These are phyloP conservation scores for Silene conica DNA, from an alignment of 148 eudicot genomes.

Conservation along the genomic window DNA sequence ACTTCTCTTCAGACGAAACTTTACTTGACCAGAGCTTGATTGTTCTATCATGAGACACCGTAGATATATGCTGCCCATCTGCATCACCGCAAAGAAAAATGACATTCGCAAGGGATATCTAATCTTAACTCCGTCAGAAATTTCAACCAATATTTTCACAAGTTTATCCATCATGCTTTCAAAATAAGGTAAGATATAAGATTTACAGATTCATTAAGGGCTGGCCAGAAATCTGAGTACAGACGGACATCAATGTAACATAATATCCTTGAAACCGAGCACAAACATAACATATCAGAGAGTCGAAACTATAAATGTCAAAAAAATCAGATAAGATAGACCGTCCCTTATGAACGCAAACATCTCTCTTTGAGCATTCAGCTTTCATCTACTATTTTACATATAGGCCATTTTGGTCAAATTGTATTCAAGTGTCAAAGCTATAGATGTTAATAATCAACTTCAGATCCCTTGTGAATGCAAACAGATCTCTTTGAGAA, in stretches of 20 bases:
- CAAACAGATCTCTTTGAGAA: not conserved
- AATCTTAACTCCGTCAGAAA: not conserved
- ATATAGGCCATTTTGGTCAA: no score
- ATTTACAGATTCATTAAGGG: not conserved
- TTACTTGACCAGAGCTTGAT: slow-evolving; percentile 79
- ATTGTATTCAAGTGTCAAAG: no score
- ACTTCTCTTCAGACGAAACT: slow-evolving; percentile 44
- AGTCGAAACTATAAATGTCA: not conserved
- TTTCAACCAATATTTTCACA: not conserved
- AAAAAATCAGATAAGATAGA: not conserved
- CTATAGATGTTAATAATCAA: no score
- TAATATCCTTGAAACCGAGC: not conserved
- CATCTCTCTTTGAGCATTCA: not conserved
- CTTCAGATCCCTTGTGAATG: not conserved
- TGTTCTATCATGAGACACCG: slow-evolving; percentile 85
- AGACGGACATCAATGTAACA: not conserved
- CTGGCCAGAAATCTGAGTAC: not conserved
- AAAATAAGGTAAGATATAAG: not conserved
- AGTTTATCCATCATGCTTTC: not conserved
- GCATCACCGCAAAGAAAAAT: slow-evolving; percentile 25
- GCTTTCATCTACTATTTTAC: no score
- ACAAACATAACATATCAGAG: not conserved
- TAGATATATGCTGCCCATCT: slow-evolving; percentile 78
- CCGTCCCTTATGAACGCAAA: not conserved
- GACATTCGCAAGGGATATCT: slow-evolving; percentile 1